phyloP scores from a whole-genome alignment of 768 basidiomycete species.

The Mycena rosella region DNA sequence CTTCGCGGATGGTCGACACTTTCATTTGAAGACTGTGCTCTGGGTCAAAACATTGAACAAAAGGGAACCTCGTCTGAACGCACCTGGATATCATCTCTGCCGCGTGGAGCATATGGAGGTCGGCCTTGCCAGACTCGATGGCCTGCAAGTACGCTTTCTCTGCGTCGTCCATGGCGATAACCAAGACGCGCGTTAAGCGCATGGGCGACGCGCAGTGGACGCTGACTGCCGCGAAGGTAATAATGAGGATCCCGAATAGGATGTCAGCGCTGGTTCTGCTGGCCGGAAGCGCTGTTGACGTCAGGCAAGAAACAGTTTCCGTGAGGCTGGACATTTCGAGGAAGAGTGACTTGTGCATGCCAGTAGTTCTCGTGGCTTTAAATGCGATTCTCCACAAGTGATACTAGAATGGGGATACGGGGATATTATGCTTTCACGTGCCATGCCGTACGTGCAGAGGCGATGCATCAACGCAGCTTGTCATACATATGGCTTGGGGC shows the following conservation, averaged over 20 bases:
- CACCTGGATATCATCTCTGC: neutral
- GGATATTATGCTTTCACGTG: too few relatives aligned
- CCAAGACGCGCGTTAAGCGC: neutral
- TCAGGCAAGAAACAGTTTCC: too few relatives aligned
- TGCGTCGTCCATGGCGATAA: neutral
- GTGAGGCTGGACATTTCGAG: too few relatives aligned
- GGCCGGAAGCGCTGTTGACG: too few relatives aligned
- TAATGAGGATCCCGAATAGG: too few relatives aligned
- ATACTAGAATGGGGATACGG: too few relatives aligned
- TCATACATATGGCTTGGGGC: neutral
- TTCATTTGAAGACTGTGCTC: neutral
- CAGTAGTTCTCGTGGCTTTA: too few relatives aligned
- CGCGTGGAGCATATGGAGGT: neutral
- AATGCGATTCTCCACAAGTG: too few relatives aligned
- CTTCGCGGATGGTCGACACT: neutral
- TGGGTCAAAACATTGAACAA: neutral
- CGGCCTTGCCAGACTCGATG: neutral
- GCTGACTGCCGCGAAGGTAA: neutral
- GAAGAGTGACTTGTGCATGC: too few relatives aligned
- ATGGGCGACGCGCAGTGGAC: constrained; percentile 1
- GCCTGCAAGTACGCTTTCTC: constrained; percentile 11
- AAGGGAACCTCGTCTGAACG: neutral
- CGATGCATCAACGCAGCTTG: too few relatives aligned
- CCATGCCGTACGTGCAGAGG: too few relatives aligned
- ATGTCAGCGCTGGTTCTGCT: too few relatives aligned